Conservation (phyloP, 140 eudicot genomes). For the Oenanthe javanica region DNA sequence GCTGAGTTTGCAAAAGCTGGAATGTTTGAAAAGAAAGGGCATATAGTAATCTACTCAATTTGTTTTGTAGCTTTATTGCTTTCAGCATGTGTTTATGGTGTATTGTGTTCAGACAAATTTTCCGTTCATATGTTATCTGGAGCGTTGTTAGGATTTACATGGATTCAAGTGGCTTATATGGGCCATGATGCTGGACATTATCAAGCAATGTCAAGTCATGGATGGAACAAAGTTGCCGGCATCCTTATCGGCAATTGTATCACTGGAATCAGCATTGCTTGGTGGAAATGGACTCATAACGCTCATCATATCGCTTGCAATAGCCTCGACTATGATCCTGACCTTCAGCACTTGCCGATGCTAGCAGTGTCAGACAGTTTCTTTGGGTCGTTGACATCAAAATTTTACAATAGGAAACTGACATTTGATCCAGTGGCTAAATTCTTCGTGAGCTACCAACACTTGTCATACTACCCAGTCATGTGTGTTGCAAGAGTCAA, state of each 20-base stretch:
- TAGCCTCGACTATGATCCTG: conserved; percentile 89
- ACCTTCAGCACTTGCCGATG: conserved; percentile 91
- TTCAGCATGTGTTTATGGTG: conserved; percentile 48
- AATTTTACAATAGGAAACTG: conserved; percentile 62
- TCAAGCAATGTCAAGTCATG: conserved; percentile 59
- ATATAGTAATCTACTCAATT: conserved; percentile 46
- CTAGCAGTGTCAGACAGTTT: conserved; percentile 63
- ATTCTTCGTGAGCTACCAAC: conserved; percentile 79
- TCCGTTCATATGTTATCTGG: conserved; percentile 64
- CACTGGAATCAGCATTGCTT: conserved; percentile 94
- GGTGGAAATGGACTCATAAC: conserved; percentile 99
- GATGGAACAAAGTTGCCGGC: conserved; percentile 65
- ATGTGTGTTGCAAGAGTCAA: conserved; percentile 84
- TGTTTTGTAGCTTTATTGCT: conserved; percentile 46
- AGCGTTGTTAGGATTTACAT: conserved; percentile 59
- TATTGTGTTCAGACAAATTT: conserved; percentile 28
- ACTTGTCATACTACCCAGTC: conserved; percentile 68
- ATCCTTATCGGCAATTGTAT: conserved; percentile 77
- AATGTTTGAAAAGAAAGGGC: conserved; percentile 83
- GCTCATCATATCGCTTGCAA: conserved; percentile 89
- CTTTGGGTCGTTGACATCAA: conserved; percentile 48
- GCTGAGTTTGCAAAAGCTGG: conserved; percentile 65
- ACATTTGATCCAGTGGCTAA: conserved; percentile 57
- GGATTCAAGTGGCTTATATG: conserved; percentile 81
- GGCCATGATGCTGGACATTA: conserved; percentile 99